phyloP scores from a whole-genome alignment of 2,329 filamentous ascomycete genomes.

The Epichloe hybrida region DNA sequence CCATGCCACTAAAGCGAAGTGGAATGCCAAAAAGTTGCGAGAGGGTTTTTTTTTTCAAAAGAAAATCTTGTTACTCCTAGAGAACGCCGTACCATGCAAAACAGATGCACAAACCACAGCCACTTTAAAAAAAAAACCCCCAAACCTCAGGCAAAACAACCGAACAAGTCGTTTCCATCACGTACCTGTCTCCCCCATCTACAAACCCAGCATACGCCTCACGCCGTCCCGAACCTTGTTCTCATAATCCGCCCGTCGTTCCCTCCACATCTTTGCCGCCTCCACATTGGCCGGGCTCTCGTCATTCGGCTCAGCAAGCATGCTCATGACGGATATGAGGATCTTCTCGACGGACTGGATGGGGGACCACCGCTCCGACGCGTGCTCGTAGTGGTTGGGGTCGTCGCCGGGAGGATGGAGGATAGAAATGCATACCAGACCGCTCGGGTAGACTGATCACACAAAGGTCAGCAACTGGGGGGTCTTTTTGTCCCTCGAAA shows the following conservation, averaged over 20 bases:
- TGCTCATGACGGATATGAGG: slow-evolving; percentile 91
- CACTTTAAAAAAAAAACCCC: neutral
- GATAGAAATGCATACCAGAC: slow-evolving; percentile 95
- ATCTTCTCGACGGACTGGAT: slow-evolving; percentile 98
- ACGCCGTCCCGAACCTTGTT: slow-evolving; percentile 73
- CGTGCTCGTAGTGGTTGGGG: slow-evolving; percentile 95
- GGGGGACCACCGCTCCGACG: slow-evolving; percentile 88
- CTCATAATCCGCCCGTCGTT: slow-evolving; percentile 73
- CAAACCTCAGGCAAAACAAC: neutral
- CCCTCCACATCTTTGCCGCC: slow-evolving; percentile 92
- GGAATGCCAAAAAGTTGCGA: neutral
- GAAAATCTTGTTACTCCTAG: slow-evolving; percentile 1
- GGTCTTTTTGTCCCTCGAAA: too few species aligned
- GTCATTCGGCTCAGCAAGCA: slow-evolving; percentile 94
- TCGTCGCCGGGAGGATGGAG: slow-evolving; percentile 92
- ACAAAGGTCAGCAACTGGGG: too few species aligned
- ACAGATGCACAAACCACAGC: neutral
- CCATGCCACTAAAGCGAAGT: neutral
- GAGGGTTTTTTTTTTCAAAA: neutral
- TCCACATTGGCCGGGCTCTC: slow-evolving; percentile 95
- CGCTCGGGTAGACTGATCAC: slow-evolving; percentile 67
- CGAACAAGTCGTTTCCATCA: neutral
- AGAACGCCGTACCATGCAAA: slow-evolving; percentile 13
- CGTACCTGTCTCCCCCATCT: neutral
- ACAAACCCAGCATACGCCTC: slow-evolving; percentile 63